Evolutionary conservation across 1,284 basidiomycete genomes (phyloP), one percentile per base, ranked within the genome.

Genomic region (Leccinum proximum): DNA sequence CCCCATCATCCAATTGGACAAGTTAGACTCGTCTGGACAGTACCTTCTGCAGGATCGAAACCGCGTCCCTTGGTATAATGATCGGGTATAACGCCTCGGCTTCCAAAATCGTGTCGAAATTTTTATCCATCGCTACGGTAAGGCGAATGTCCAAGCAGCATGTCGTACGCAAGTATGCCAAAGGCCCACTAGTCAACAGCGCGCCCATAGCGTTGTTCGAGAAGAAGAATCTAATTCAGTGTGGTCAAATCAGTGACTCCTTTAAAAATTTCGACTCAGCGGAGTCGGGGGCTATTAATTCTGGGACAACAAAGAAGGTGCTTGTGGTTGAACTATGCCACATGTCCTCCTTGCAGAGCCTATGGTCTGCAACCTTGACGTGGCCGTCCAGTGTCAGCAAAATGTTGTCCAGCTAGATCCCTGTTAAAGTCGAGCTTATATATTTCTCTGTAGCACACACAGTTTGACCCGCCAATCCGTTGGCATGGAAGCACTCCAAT

Each of bases 171-270:
- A 71, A 99, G 79, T 8, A 99, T 97, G 69, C 97, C 97, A 75
- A 99, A 99, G 8, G 97, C 97, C 97, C 97, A 99, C 97, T 97
- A 99, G 75, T 99, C 97, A 61, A 99, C 97, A 5, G 97, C 97
- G 57, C 96, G 92, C 11, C 96, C 96, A 74, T 99, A 99, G 63
- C 96, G 91, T 80, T 99, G 97, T 79, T 99, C 97, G 37, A 18
- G 18, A 22, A 99, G 84, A 63, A 99, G 83, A 75, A 99, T 99
- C 93, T 97, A n/a, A 14, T 38, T 30, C 59, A 45, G 66, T 56
- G 60, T 56, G 42, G 10, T 65, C 38, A 67, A 35, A 30, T 62
- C 22, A 8, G 42, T 54, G 54, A 2, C n/a, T 35, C 16, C 42
- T 18, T 18, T 18, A 18, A 18, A 18, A 18, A 18, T 18, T 18